Evolutionary conservation across 1,139 yeast genomes (phyloP).

Genomic region (Debaryomycetaceae sp.): DNA sequence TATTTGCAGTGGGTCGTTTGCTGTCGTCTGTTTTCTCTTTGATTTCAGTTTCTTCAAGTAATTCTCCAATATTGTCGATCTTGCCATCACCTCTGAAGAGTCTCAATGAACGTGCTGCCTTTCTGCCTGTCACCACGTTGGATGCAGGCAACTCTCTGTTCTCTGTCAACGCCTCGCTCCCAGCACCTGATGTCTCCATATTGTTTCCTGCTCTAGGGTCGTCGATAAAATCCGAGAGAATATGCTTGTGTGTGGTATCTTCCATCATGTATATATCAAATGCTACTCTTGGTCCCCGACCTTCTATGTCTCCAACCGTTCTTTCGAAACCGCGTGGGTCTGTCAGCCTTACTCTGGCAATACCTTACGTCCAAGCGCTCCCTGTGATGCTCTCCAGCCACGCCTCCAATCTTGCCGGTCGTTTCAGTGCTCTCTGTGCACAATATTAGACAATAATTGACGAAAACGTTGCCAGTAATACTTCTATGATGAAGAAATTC

Average conservation of each 20-base stretch:
- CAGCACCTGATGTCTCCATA: background rate
- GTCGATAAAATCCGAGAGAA: no score
- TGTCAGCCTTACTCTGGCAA: no score
- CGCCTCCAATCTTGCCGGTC: background rate
- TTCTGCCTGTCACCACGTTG: slow-evolving; percentile 27
- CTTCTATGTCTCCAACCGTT: no score
- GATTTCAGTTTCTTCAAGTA: slow-evolving; percentile 4
- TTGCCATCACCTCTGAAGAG: slow-evolving; percentile 27
- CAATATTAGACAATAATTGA: background rate
- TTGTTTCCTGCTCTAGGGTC: background rate
- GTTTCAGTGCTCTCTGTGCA: background rate
- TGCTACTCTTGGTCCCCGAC: background rate
- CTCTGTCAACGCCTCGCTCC: background rate
- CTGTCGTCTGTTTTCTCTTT: background rate
- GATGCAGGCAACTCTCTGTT: slow-evolving; percentile 4
- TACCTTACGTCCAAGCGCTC: background rate
- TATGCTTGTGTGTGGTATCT: background rate
- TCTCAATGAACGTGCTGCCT: slow-evolving; percentile 38
- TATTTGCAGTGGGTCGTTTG: background rate
- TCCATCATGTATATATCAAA: background rate
- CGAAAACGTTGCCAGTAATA: background rate
- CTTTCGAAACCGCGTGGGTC: no score
- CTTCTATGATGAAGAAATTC: background rate
- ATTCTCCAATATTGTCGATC: slow-evolving; percentile 6
- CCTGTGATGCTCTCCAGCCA: background rate